Percentiles rank a stretch among this genome's conserved stretches.
Evolutionary conservation across 1,284 basidiomycete species (phyloP).

Genomic region (Ceratobasidium sp.): DNA sequence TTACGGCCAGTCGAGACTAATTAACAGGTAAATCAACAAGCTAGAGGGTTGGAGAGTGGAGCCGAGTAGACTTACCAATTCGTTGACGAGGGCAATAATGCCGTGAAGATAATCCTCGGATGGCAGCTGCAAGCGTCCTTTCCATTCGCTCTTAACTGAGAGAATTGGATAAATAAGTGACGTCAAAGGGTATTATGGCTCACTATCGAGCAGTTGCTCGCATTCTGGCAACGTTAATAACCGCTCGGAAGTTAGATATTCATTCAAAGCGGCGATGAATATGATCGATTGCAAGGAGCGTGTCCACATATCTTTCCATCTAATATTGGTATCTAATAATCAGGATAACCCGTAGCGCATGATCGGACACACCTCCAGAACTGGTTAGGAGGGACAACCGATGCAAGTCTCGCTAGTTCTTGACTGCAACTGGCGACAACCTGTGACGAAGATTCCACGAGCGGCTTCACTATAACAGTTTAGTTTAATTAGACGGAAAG

Average conservation of each 20-base stretch:
- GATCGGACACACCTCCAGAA: constrained; percentile 80
- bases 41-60: neutral
- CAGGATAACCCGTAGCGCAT: neutral
- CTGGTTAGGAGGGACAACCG: constrained; percentile 71
- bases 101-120: constrained; percentile 89
- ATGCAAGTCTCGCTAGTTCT: constrained; percentile 56
- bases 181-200: constrained; percentile 51
- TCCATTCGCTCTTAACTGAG: constrained; percentile 76
- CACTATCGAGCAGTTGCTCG: constrained; percentile 71
- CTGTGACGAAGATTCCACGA: constrained; percentile 67
- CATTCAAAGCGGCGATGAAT: constrained; percentile 71
- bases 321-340: constrained; percentile 48
- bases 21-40: neutral
- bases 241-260: constrained; percentile 69
- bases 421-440: constrained; percentile 65
- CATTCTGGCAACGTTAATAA: constrained; percentile 68
- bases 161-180: constrained; percentile 34
- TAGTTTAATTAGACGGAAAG: neutral
- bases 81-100: constrained; percentile 81
- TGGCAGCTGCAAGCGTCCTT: constrained; percentile 70
- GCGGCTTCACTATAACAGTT: constrained; percentile 62
- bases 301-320: constrained; percentile 50
- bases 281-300: constrained; percentile 59
- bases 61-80: constrained; percentile 66
- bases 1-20: constrained; percentile 83